Evolutionary conservation across 2,329 filamentous ascomycete species (phyloP), one percentile per base, ranked within the genome.

Genomic region (Nectriaceae sp.): DNA sequence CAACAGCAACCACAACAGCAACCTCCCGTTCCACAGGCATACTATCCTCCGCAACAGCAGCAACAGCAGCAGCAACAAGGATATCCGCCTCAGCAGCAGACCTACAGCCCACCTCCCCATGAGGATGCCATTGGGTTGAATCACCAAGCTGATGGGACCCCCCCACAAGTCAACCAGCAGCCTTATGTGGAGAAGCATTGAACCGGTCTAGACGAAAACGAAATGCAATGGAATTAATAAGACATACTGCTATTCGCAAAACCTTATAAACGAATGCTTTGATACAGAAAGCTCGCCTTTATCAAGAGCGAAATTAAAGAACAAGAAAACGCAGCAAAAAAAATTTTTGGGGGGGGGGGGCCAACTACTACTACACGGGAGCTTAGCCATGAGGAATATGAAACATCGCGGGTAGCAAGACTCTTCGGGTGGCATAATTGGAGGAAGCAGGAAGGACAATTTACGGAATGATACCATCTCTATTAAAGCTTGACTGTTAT

Each of bases 71-170:
- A 11, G 10, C 26, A 8, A 10, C 26, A 31, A 15, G 26, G 26
- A 15, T 31, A 31, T 31, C 26, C 26, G 8, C 33, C 10, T 11
- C 42, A 51, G 26, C 46, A 47, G 0, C 46, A 50, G 3, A 39
- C 42, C 11, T 36, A 38, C 4, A 54, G 60, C 5, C 63, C 60
- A 3, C 61, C 61, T 4, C 49, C 62, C 1, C 61, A 65, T 19
- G 61, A 64, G 21, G 64, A 65, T 35, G 49, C 55, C 5, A 62
- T 67, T 57, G 65, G 64, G 1, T 29, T 66, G 3, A 59, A 68
- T 29, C 63, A 68, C 44, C 65, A 68, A 44, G 65, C 65, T 1
- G 57, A 68, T 20, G 66, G 65, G 3, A 58, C 49, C 2, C 53
- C 57, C 16, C 59, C 60, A 1, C 54, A 54, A 21, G 41, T 33